These are phyloP conservation scores for Lachnellula hyalina DNA, from an alignment of 2,329 filamentous ascomycete species.

Conservation along the genomic window DNA sequence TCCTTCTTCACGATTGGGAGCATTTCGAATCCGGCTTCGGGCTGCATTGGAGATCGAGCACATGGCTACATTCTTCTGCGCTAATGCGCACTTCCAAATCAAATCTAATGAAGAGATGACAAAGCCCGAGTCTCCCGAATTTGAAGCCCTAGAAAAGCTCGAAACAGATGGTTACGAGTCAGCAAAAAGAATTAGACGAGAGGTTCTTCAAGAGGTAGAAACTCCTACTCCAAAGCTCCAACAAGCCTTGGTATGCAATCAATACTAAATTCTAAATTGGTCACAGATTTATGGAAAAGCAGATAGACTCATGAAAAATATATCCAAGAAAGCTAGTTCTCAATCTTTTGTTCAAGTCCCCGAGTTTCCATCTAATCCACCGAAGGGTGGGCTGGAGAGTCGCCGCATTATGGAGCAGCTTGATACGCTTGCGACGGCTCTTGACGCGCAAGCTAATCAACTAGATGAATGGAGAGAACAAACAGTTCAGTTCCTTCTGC, in stretches of 20 bases:
- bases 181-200: constrained; percentile 71
- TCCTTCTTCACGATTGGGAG: constrained; percentile 41
- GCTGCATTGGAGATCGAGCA: constrained; percentile 75
- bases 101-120: constrained; percentile 65
- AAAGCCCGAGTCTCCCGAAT: constrained; percentile 60
- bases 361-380: constrained; percentile 46
- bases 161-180: constrained; percentile 71
- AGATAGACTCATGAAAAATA: constrained; percentile 55
- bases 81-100: constrained; percentile 78
- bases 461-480: constrained; percentile 71
- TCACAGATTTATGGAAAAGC: constrained; percentile 45
- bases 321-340: constrained; percentile 48
- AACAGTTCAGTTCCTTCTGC: constrained; percentile 65
- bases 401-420: constrained; percentile 60
- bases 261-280: neutral
- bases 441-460: constrained; percentile 68
- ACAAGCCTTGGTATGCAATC: neutral
- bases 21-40: constrained; percentile 62
- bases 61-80: constrained; percentile 76
- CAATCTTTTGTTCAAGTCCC: constrained; percentile 60
- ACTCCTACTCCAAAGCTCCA: neutral
- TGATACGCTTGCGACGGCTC: constrained; percentile 55
- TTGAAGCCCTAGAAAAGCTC: constrained; percentile 57
- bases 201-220: constrained; percentile 60
- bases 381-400: constrained; percentile 67